phyloP scores from a whole-genome alignment of 441 rosid species.

The Eruca vesicaria region DNA sequence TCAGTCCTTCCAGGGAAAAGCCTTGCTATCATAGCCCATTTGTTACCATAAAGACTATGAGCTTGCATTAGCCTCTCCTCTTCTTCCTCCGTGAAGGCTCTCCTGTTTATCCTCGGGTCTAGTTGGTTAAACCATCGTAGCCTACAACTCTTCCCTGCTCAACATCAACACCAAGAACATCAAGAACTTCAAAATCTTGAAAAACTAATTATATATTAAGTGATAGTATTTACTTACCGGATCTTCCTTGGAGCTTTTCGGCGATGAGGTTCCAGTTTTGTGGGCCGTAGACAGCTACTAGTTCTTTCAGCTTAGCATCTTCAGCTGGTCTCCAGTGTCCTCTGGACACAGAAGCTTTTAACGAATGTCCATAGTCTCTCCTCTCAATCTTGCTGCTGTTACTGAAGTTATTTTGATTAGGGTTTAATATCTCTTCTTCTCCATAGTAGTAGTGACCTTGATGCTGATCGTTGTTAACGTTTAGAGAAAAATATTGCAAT shows the following conservation, averaged over 20 bases:
- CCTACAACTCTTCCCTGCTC: slow-evolving; percentile 79
- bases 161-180: background rate
- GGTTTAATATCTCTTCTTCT: slow-evolving; percentile 26
- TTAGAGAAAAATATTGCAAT: slow-evolving; percentile 38
- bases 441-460: background rate
- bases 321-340: slow-evolving; percentile 92
- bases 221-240: slow-evolving; percentile 45
- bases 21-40: slow-evolving; percentile 94
- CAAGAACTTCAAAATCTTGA: background rate
- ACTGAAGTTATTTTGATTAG: slow-evolving; percentile 25
- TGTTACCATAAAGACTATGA: slow-evolving; percentile 81
- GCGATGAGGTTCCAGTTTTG: slow-evolving; percentile 94
- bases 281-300: slow-evolving; percentile 78
- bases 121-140: slow-evolving; percentile 89
- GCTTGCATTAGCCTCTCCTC: slow-evolving; percentile 85
- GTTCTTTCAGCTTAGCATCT: slow-evolving; percentile 77
- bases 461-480: slow-evolving; percentile 19
- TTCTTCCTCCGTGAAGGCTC: slow-evolving; percentile 78
- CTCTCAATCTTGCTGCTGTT: slow-evolving; percentile 38
- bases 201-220: background rate
- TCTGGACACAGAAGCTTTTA: slow-evolving; percentile 58
- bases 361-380: slow-evolving; percentile 32
- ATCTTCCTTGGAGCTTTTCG: slow-evolving; percentile 79
- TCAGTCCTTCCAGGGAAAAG: slow-evolving; percentile 88
- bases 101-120: slow-evolving; percentile 83